Conservation (phyloP, 371 early-diverging fungal species). For the Parasitella parasitica region DNA sequence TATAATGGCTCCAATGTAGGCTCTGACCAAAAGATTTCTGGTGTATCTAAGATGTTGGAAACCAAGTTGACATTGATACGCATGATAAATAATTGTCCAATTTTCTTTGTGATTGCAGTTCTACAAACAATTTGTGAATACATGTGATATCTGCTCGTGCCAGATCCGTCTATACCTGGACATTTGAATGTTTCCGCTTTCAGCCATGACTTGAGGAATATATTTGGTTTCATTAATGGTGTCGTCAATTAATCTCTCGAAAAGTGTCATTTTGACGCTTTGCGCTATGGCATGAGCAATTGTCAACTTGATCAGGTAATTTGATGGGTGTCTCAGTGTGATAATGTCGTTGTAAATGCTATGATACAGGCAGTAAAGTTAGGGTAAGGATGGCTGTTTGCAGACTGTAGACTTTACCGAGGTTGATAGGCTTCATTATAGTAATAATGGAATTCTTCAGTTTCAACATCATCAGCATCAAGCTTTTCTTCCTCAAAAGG, state of each 20-base stretch:
- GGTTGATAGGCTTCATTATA: constrained; percentile 76
- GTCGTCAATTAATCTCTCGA: constrained; percentile 79
- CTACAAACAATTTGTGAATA: constrained; percentile 11
- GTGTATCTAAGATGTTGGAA: constrained; percentile 80
- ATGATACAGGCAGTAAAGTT: not conserved
- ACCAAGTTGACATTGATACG: constrained; percentile 89
- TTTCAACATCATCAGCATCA: constrained; percentile 76
- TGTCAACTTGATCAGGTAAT: constrained; percentile 64
- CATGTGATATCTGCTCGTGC: not conserved
- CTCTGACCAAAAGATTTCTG: constrained; percentile 89
- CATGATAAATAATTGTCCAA: constrained; percentile 79
- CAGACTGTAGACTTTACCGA: constrained; percentile 36
- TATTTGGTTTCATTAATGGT: constrained; percentile 85
- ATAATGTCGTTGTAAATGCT: constrained; percentile 61
- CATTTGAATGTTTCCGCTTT: constrained; percentile 79
- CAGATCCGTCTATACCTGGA: constrained; percentile 44
- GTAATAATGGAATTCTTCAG: constrained; percentile 90
- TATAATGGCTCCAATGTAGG: constrained; percentile 81
- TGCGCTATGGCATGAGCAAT: constrained; percentile 88
- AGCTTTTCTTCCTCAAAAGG: constrained; percentile 72
- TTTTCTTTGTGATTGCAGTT: constrained; percentile 64
- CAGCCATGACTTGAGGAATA: constrained; percentile 82
- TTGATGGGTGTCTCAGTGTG: constrained; percentile 52
- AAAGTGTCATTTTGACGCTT: constrained; percentile 83
- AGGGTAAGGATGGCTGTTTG: too few relatives aligned